Base-by-base conservation (phyloP, 352 stramenopile species). In the Phytophthora boehmeriae region DNA sequence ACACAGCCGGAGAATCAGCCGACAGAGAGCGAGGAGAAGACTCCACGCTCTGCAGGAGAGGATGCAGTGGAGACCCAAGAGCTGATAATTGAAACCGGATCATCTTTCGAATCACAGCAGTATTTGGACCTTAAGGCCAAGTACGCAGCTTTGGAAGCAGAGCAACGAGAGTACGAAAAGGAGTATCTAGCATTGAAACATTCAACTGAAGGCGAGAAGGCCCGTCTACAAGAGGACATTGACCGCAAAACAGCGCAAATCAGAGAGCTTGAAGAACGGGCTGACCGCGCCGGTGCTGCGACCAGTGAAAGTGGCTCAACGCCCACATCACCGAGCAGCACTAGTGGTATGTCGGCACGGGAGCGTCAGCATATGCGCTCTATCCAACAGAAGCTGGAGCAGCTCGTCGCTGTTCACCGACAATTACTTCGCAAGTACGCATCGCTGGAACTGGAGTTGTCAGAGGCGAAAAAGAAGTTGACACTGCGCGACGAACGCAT, bases 371-470 rank as follows among this genome's bases (percentile, higher is more conserved):
- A 97, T 62, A 92, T 95, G 81, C 82, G 85, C 8, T 94, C 86
- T 2, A 95, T 97, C 35, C 88, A 97, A 50, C 90, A 97, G 56
- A 93, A 96, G 49, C 80, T 97, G 0, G 88, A 97, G 65, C 90
- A 97, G 58, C 77, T 97, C 5, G 88, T 97, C 9, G 89, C 89
- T 9, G 90, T 97, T 27, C 89, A 97, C 59, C 85, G 89, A 11
- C 89, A 97, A 59, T 66, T 97, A 14, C 57, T 97, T 44, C 86
- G 90, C 50, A 97, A 97, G 64, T 97, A 97, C 56, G 89, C 89
- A 35, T 95, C 86, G 10, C 71, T 96, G 4, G 90, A 97, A 61
- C 74, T 96, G 5, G 89, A 95, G 48, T 65, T 92, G n/a, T 88
- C 73, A 2, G 90, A 97, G 50, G 83, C 89, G 27, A 90, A 89